A percentile compares a stretch with the other conserved stretches of the same genome.
phyloP scores from a whole-genome alignment of 495 filamentous ascomycete genomes.

The Clavariopsis aquatica region DNA sequence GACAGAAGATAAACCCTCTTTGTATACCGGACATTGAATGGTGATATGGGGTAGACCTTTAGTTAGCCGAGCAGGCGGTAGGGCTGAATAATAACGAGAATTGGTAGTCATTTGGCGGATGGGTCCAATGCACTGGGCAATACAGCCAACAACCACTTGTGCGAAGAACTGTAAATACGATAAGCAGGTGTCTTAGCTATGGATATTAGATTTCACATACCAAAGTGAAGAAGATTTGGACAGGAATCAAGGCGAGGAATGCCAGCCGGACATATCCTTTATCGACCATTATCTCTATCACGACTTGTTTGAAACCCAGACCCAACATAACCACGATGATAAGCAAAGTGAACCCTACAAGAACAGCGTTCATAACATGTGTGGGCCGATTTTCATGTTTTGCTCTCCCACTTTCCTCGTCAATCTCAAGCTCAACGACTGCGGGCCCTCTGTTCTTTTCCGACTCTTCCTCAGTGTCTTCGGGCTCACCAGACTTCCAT shows the following conservation, averaged over 20 bases:
- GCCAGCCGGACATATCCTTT: slow-evolving; percentile 60
- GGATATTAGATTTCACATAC: slow-evolving; percentile 41
- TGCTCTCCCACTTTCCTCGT: slow-evolving; percentile 69
- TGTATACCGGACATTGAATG: slow-evolving; percentile 76
- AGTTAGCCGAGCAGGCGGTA: slow-evolving; percentile 51
- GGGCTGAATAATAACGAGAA: slow-evolving; percentile 63
- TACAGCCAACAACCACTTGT: slow-evolving; percentile 56
- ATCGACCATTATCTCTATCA: slow-evolving; percentile 67
- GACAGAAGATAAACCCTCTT: slow-evolving; percentile 64
- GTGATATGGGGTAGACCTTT: slow-evolving; percentile 65
- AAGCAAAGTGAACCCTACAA: slow-evolving; percentile 64
- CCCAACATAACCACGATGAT: slow-evolving; percentile 65
- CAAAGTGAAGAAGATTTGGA: slow-evolving; percentile 78
- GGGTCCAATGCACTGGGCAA: slow-evolving; percentile 62
- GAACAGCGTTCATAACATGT: slow-evolving; percentile 65
- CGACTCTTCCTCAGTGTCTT: slow-evolving; percentile 46
- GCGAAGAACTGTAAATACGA: slow-evolving; percentile 58
- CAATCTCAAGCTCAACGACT: slow-evolving; percentile 56
- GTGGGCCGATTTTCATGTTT: slow-evolving; percentile 65
- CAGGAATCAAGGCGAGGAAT: slow-evolving; percentile 62
- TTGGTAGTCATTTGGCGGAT: slow-evolving; percentile 58
- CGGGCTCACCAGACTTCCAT: slow-evolving; percentile 41
- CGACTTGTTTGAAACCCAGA: slow-evolving; percentile 65
- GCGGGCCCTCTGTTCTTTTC: slow-evolving; percentile 47
- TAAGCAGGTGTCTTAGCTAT: not conserved